Conservation (phyloP, 345 rosid species). For the Euphorbia peplus region DNA sequence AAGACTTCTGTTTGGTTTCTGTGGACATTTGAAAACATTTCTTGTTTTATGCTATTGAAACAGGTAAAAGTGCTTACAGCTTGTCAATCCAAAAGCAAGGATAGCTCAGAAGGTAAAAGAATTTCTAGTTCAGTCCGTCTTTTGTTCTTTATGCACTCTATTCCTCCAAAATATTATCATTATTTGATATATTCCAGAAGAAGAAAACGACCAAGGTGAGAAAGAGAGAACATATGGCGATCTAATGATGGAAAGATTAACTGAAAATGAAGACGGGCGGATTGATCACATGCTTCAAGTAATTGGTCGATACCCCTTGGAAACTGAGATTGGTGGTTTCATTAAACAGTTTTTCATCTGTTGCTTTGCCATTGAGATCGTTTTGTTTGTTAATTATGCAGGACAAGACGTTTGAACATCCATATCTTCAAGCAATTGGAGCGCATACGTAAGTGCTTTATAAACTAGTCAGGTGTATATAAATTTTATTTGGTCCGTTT, state of each 20-base stretch:
- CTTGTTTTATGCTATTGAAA: constrained; percentile 16
- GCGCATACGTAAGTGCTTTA: constrained; percentile 72
- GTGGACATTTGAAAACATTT: constrained; percentile 2
- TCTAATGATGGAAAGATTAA: constrained; percentile 75
- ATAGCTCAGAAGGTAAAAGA: constrained; percentile 54
- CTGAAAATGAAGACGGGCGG: constrained; percentile 76
- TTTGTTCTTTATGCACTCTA: background rate
- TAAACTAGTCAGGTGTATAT: background rate
- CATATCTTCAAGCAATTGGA: constrained; percentile 92
- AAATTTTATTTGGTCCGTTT: background rate
- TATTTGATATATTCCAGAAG: constrained; percentile 31
- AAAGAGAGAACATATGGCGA: constrained; percentile 74
- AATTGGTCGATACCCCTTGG: too few relatives aligned
- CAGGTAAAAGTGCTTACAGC: constrained; percentile 75
- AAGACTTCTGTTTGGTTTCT: background rate
- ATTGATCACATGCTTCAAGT: constrained; percentile 95
- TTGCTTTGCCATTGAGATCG: background rate
- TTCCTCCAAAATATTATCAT: background rate
- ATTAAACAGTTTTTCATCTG: too few relatives aligned
- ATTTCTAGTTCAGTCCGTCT: background rate
- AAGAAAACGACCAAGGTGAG: constrained; percentile 40
- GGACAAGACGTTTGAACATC: constrained; percentile 55
- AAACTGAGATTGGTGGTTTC: too few relatives aligned
- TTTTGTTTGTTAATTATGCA: constrained; percentile 1
- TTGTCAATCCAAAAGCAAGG: constrained; percentile 65